Base-by-base conservation (phyloP, 2,329 filamentous ascomycete genomes). In the Aspergillus bombycis region DNA sequence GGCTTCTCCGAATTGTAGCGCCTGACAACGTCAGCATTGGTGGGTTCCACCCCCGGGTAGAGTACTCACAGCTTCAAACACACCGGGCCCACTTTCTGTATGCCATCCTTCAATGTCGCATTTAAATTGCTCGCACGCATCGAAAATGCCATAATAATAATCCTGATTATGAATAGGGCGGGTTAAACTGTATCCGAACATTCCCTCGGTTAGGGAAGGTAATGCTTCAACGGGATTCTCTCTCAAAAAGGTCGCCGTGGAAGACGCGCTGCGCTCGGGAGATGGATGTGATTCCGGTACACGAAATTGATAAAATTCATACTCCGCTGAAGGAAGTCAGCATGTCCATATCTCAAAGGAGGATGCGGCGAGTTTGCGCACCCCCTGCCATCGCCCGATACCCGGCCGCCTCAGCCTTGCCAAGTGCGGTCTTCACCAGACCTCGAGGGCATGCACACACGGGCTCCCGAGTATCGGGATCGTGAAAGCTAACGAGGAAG, bases 41-140 rank as follows among this genome's bases (percentile, higher is more conserved):
- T 43, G 4, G 55, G 48, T 58, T 58, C n/a, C 59, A 30, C 23
- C 36, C 46, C 43, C 6, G 4, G 36, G 30, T 53, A 38, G 12
- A 26, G 52, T 50, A 76, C 82, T 71, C 70, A 86, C 93, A 14
- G 95, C 95, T 81, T 99, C 95, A 76, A 94, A 98, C 4, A 99
- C 95, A 52, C 94, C 94, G 0, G 94, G 94, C 0, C 94, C 94
- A 68, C 90, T 94, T 80, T 97, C 94, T 10, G 94, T 97, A 81
- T 97, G 94, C 94, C 94, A 97, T 53, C 94, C 93, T 77, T 97
- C 94, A 56, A 97, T 91, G 67, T 90, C 86, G 74, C 92, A 95
- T 46, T 85, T 82, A 80, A 97, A 96, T 64, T 88, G 83, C 68
- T 86, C 84, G 80, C 93, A 96, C 0, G 90, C 86, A 67, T 96